A percentile compares a stretch with the other conserved stretches of the same genome.
These are phyloP conservation scores for Acanthamoeba lugdunensis DNA, from an alignment of 208 protist genomes.

Conservation along the genomic window DNA sequence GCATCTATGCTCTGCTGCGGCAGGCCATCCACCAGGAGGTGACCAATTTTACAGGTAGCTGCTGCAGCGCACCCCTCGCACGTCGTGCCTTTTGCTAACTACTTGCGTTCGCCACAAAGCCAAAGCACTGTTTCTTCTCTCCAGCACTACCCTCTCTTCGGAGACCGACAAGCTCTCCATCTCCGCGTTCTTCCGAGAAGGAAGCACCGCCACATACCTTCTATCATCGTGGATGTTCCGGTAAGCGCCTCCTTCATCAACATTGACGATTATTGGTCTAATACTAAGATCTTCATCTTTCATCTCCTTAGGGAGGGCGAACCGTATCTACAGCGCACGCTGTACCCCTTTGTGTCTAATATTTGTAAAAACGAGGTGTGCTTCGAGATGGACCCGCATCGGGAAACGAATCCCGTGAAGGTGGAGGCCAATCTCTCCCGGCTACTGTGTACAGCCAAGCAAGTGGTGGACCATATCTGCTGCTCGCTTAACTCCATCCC, in stretches of 20 bases:
- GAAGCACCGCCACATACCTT: conserved; percentile 17
- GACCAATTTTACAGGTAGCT: conserved; percentile 39
- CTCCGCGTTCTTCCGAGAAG: conserved; percentile 34
- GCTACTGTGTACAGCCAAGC: conserved; percentile 44
- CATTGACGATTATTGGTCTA: too few relatives aligned
- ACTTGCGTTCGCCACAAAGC: not conserved
- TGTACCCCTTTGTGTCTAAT: conserved; percentile 49
- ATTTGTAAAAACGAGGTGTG: conserved; percentile 55
- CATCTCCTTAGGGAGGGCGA: not conserved
- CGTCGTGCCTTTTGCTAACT: not conserved
- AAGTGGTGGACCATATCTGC: conserved; percentile 52
- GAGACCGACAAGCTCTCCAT: conserved; percentile 53
- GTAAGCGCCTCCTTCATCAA: not conserved
- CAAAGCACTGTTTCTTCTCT: conserved; percentile 20
- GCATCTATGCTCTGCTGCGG: conserved; percentile 10
- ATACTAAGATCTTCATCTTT: too few relatives aligned
- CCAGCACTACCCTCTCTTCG: not conserved
- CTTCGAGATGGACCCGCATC: conserved; percentile 35
- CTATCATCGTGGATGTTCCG: conserved; percentile 21
- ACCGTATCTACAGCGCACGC: conserved; percentile 41
- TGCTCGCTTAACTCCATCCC: conserved; percentile 44
- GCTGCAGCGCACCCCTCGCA: not conserved
- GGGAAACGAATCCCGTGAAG: not conserved
- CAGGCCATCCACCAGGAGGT: conserved; percentile 17
- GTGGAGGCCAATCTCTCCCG: conserved; percentile 31